Conservation (phyloP, 352 stramenopile genomes). For the Pythium aphanidermatum region DNA sequence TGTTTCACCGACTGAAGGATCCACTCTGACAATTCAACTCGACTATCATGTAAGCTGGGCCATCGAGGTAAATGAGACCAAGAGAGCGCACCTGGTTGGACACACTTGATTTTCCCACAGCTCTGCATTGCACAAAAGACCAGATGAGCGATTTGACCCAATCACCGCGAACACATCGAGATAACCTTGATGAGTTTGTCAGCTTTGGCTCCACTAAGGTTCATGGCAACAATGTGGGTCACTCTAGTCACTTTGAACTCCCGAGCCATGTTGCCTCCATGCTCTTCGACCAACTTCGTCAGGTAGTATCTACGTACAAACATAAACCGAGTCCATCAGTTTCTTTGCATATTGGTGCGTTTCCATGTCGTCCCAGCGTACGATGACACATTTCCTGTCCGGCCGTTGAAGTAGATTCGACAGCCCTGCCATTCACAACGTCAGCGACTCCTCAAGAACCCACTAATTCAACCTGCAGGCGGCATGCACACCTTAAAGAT, state of each 20-base stretch:
- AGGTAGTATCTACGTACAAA: conserved; percentile 58
- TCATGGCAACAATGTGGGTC: conserved; percentile 78
- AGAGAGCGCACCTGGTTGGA: conserved; percentile 54
- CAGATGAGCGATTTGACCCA: background rate
- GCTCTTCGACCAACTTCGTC: conserved; percentile 69
- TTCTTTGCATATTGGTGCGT: too few species aligned
- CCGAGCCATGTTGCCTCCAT: conserved; percentile 54
- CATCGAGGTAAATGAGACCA: too few species aligned
- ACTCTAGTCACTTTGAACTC: conserved; percentile 34
- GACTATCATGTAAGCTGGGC: too few species aligned
- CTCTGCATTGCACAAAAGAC: conserved; percentile 19
- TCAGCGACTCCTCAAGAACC: background rate
- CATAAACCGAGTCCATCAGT: background rate
- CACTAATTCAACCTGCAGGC: background rate
- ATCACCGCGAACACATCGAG: background rate
- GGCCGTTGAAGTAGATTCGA: conserved; percentile 73
- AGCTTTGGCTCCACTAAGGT: conserved; percentile 68
- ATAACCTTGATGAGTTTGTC: conserved; percentile 64
- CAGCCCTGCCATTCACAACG: conserved; percentile 56
- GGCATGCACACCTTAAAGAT: conserved; percentile 45
- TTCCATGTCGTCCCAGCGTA: too few species aligned
- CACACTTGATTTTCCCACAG: conserved; percentile 53
- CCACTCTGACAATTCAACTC: conserved; percentile 51
- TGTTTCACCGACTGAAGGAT: conserved; percentile 68
- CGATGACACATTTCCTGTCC: conserved; percentile 77